Percentiles rank a stretch among this genome's conserved stretches.
phyloP scores from a whole-genome alignment of 495 filamentous ascomycete genomes.

The Hypoxylon fuscum region DNA sequence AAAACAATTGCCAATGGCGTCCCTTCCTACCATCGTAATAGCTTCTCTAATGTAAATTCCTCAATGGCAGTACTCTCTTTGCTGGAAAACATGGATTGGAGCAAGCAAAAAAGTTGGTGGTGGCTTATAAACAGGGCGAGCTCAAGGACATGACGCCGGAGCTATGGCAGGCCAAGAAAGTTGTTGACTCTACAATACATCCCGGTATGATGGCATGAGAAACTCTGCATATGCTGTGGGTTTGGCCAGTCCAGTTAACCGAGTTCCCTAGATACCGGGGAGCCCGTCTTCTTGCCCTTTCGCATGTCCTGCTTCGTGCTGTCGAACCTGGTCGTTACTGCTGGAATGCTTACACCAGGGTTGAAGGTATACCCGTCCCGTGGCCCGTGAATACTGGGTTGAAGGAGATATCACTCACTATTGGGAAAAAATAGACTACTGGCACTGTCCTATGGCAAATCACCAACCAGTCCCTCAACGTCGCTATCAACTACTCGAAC shows the following conservation, averaged over 20 bases:
- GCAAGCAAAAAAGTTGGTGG: slow-evolving; percentile 78
- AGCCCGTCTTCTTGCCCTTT: slow-evolving; percentile 92
- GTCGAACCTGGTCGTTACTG: slow-evolving; percentile 95
- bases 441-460: slow-evolving; percentile 96
- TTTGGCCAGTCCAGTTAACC: slow-evolving; percentile 30
- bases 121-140: slow-evolving; percentile 82
- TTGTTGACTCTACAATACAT: slow-evolving; percentile 94
- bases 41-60: slow-evolving; percentile 10
- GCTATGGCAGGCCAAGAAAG: slow-evolving; percentile 94
- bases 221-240: slow-evolving; percentile 1
- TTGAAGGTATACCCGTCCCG: slow-evolving; percentile 62
- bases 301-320: slow-evolving; percentile 97
- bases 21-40: background rate
- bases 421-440: slow-evolving; percentile 66
- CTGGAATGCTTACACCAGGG: slow-evolving; percentile 93
- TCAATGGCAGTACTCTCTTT: slow-evolving; percentile 73
- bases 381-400: slow-evolving; percentile 4
- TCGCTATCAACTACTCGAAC: slow-evolving; percentile 96
- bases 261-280: slow-evolving; percentile 77
- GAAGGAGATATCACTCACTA: slow-evolving; percentile 14
- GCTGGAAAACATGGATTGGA: slow-evolving; percentile 80
- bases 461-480: slow-evolving; percentile 96
- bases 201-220: slow-evolving; percentile 67
- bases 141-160: slow-evolving; percentile 84
- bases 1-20: slow-evolving; percentile 10